phyloP scores from a whole-genome alignment of 2,329 filamentous ascomycete species.

The Botryotinia narcissicola region DNA sequence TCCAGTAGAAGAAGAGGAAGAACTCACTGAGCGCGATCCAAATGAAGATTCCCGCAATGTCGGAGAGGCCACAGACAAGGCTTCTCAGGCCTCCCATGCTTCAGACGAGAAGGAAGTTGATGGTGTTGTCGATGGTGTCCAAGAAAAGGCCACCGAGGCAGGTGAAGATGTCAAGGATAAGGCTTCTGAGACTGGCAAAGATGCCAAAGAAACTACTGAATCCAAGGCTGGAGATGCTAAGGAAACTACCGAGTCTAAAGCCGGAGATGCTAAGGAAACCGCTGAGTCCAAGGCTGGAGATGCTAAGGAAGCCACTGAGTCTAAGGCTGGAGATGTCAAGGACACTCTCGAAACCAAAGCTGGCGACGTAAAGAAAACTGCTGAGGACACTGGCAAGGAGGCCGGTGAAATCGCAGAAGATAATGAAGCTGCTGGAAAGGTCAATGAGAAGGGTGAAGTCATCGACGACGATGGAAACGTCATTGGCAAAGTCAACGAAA shows the following conservation, averaged over 20 bases:
- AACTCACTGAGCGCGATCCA: constrained; percentile 18
- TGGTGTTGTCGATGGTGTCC: neutral
- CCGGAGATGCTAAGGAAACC: neutral
- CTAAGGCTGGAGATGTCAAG: neutral
- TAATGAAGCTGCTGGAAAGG: constrained; percentile 23
- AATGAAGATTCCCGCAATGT: constrained; percentile 13
- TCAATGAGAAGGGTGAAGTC: constrained; percentile 53
- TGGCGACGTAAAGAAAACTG: neutral
- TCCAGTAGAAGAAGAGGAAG: constrained; percentile 32
- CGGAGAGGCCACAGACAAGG: constrained; percentile 3
- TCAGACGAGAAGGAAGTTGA: constrained; percentile 2
- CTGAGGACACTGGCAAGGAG: neutral
- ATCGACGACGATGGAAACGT: constrained; percentile 53
- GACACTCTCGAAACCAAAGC: neutral
- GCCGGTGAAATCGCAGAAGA: neutral
- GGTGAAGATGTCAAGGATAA: neutral
- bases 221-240: neutral
- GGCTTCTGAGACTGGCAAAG: neutral
- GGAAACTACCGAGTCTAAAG: neutral
- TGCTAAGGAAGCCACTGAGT: neutral
- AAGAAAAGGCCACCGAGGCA: neutral
- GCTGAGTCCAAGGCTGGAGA: neutral
- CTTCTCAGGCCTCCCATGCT: neutral
- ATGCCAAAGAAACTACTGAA: neutral
- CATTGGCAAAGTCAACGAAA: constrained; percentile 59